Base-by-base conservation (phyloP, 1,284 basidiomycete species). In the Tranzscheliella williamsii region DNA sequence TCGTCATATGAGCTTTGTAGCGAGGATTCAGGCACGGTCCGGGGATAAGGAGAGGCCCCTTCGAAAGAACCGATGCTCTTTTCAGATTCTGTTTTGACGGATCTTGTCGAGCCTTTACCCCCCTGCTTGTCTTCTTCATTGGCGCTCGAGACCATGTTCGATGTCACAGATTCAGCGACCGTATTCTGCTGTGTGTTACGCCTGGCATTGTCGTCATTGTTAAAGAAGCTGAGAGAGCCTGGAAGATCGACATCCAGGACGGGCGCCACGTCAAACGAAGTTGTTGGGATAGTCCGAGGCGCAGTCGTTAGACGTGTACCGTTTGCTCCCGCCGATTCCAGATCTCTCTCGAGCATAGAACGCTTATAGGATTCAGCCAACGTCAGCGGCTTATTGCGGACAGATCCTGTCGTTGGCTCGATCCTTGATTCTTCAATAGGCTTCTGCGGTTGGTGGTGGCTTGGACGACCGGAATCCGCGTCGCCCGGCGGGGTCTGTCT, bases 181-280 rank as follows among this genome's bases (percentile, higher is more conserved):
- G n/a, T n/a, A n/a, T n/a, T n/a, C n/a, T 29, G 26, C 26, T 29
- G 26, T 9, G 26, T 9, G n/a, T 29, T 29, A n/a, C n/a, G n/a
- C 15, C 15, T 30, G 18, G 38, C 24, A n/a, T 33, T 29, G 21
- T 46, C 44, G 21, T 56, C 48, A 20, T 50, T 39, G 32, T 43
- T 43, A 18, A 51, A 51, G 42, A 65, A 51, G 37, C 50, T 50
- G 22, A n/a, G n/a, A n/a, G 62, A 53, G 24, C 33, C 41, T 7
- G 66, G 62, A 33, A 68, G 32, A 13, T 61, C 24, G 24, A 68
- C 40, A 24, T 68, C 57, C 24, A 68, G 36, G 5, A 39, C 50
- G 9, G 66, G 66, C 15, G 61, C 60, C 1, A 31, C 30, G 2
- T 21, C 24, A 12, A 33, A n/a, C n/a, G n/a, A n/a, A n/a, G n/a